Evolutionary conservation across 2,329 filamentous ascomycete genomes (phyloP).

Genomic region (Fusarium sp.): DNA sequence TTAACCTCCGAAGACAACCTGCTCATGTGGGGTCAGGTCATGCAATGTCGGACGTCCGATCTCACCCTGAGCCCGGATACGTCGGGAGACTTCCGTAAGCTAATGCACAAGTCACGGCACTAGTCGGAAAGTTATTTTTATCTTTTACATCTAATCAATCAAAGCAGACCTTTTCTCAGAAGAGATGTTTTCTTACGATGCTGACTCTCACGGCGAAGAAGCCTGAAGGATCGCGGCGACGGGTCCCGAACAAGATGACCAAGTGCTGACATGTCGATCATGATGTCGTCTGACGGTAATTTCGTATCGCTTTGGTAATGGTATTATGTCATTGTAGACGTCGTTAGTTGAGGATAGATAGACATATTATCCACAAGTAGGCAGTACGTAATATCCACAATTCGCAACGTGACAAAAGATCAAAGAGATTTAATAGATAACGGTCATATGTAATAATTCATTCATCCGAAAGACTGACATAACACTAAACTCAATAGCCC

Average conservation of each 20-base stretch:
- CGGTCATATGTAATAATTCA: neutral
- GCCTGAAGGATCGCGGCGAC: too few species aligned
- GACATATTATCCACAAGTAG: accelerated
- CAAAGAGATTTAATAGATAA: too few species aligned
- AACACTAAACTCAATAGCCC: neutral
- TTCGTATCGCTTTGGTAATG: neutral
- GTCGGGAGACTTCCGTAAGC: neutral
- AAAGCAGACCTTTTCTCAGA: neutral
- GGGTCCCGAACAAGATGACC: neutral
- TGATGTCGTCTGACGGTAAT: neutral
- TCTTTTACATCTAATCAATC: neutral
- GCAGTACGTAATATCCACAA: too few species aligned
- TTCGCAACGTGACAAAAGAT: too few species aligned
- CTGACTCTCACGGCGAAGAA: neutral
- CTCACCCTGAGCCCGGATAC: neutral
- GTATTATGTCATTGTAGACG: neutral
- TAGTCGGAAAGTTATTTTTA: neutral
- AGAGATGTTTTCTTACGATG: neutral
- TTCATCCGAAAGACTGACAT: neutral
- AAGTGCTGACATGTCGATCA: neutral
- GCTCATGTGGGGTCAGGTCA: neutral
- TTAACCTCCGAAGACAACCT: neutral
- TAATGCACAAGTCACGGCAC: neutral
- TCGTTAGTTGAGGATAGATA: neutral
- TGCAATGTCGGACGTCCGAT: neutral